Percentiles rank a stretch among this genome's conserved stretches.
phyloP scores from a whole-genome alignment of 2,329 filamentous ascomycete species.

The Epichloe elymi region DNA sequence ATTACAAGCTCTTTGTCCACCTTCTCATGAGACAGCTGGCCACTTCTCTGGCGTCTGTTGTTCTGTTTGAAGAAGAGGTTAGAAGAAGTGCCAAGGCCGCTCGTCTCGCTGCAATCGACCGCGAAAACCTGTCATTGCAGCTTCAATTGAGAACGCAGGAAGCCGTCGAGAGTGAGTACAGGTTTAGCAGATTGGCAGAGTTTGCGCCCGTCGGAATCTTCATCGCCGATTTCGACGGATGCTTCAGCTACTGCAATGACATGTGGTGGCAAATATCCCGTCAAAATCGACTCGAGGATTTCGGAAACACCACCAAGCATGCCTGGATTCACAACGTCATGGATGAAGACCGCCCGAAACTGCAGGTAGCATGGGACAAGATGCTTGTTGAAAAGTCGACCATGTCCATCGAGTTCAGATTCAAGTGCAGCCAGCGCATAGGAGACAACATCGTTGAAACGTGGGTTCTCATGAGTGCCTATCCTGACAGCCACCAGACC shows the following conservation, averaged over 20 bases:
- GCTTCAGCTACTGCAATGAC: conserved; percentile 49
- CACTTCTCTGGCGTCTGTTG: conserved; percentile 56
- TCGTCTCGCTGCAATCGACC: conserved; percentile 3
- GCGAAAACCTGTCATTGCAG: conserved; percentile 5
- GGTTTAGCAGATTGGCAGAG: conserved; percentile 69
- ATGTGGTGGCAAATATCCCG: conserved; percentile 61
- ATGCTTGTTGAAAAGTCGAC: conserved; percentile 42
- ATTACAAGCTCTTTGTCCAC: conserved; percentile 55
- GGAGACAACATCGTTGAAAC: conserved; percentile 50
- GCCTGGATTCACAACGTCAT: conserved; percentile 61
- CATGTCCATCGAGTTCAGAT: conserved; percentile 60
- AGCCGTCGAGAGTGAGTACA: conserved; percentile 6
- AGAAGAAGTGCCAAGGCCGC: conserved; percentile 33
- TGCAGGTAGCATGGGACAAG: conserved; percentile 46
- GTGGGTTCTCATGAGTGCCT: conserved; percentile 66
- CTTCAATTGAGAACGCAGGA: conserved; percentile 6
- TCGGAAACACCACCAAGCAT: conserved; percentile 28
- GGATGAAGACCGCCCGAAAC: conserved; percentile 46
- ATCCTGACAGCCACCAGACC: conserved; percentile 52
- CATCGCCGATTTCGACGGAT: conserved; percentile 56
- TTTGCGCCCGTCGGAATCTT: conserved; percentile 76
- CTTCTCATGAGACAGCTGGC: conserved; percentile 43
- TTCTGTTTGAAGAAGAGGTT: conserved; percentile 59
- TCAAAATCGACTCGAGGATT: conserved; percentile 43
- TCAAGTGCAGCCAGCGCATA: conserved; percentile 52